These are phyloP conservation scores for Porogramme epimiltina DNA, from an alignment of 1,284 basidiomycete genomes.

Conservation along the genomic window DNA sequence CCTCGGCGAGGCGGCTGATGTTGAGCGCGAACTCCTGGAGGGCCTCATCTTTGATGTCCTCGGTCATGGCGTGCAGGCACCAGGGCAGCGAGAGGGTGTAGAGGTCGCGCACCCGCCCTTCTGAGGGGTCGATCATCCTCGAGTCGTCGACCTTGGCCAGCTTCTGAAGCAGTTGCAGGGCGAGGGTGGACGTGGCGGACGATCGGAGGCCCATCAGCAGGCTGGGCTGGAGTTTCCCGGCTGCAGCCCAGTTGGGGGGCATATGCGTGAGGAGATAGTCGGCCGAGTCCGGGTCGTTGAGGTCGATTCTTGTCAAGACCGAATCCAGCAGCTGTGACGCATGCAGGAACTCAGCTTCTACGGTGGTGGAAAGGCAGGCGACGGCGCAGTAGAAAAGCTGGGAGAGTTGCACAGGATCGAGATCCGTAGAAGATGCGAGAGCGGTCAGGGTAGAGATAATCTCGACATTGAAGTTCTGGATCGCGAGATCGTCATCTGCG, in stretches of 20 bases:
- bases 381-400: conserved; percentile 89
- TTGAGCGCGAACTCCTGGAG: conserved; percentile 77
- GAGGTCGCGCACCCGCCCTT: conserved; percentile 78
- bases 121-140: conserved; percentile 73
- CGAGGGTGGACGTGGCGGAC: conserved; percentile 65
- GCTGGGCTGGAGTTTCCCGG: conserved; percentile 71
- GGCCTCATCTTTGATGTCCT: conserved; percentile 60
- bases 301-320: conserved; percentile 74
- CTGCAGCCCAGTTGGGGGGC: conserved; percentile 76
- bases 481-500: conserved; percentile 73
- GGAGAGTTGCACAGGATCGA: conserved; percentile 67
- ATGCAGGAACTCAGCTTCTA: conserved; percentile 81
- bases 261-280: conserved; percentile 68
- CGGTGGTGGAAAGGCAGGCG: conserved; percentile 82
- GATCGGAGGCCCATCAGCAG: conserved; percentile 85
- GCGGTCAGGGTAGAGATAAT: conserved; percentile 79
- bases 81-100: conserved; percentile 88
- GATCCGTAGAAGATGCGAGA: conserved; percentile 60
- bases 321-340: conserved; percentile 70
- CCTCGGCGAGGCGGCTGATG: conserved; percentile 73
- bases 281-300: conserved; percentile 66
- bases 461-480: conserved; percentile 85
- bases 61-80: conserved; percentile 82
- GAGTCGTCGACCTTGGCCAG: conserved; percentile 67
- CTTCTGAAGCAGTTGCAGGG: conserved; percentile 71